Evolutionary conservation across 140 eudicot genomes (phyloP).

Genomic region (Cichorium intybus): DNA sequence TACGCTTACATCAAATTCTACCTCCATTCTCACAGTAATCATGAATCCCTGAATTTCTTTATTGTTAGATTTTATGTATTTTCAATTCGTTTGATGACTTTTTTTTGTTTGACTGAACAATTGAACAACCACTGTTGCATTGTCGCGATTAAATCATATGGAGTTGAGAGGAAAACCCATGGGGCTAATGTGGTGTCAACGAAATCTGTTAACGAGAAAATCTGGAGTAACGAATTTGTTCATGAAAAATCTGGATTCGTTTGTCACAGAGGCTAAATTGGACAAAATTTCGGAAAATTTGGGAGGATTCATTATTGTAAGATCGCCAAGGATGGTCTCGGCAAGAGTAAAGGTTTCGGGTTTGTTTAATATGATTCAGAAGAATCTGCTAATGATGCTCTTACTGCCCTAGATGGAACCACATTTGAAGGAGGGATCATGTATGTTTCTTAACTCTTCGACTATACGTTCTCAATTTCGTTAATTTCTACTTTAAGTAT

Average conservation of each 20-base stretch:
- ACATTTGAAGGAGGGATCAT: conserved; percentile 37
- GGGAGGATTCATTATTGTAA: conserved; percentile 53
- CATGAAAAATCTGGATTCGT: conserved; percentile 47
- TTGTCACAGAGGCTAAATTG: conserved; percentile 35
- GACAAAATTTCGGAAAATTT: conserved; percentile 35
- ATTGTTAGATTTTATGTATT: neutral
- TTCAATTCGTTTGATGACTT: neutral
- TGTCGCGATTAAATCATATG: conserved; percentile 35
- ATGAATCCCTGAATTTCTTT: neutral
- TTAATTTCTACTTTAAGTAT: neutral
- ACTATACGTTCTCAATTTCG: neutral
- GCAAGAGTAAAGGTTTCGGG: conserved; percentile 60
- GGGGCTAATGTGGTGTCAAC: conserved; percentile 56
- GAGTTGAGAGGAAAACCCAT: conserved; percentile 45
- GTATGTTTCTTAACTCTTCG: conserved; percentile 24
- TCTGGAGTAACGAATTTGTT: conserved; percentile 43
- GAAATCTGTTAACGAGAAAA: conserved; percentile 37
- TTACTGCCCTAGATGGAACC: too few species aligned
- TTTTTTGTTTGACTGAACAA: neutral
- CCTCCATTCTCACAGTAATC: conserved; percentile 39
- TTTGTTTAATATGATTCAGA: conserved; percentile 47
- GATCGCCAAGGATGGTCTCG: conserved; percentile 41
- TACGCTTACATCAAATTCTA: too few species aligned
- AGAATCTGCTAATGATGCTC: conserved; percentile 47
- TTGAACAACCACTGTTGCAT: conserved; percentile 40